Percentiles rank a stretch among this genome's conserved stretches.
Evolutionary conservation across 2,329 filamentous ascomycete species (phyloP).

Genomic region (Fragosphaeria purpurea): DNA sequence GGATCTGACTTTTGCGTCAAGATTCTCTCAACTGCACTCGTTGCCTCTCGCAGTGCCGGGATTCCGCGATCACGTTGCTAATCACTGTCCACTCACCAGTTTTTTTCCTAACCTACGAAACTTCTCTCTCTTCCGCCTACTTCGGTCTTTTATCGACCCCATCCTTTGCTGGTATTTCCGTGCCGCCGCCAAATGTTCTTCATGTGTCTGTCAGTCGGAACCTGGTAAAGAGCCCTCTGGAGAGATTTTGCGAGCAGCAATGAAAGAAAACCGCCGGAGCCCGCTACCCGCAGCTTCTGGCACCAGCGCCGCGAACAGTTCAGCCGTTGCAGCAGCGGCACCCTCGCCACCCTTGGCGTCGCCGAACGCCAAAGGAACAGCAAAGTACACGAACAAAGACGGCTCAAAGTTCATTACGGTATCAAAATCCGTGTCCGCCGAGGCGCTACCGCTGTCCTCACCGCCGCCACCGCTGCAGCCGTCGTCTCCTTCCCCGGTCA

Average conservation of each 20-base stretch:
- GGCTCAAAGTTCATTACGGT: constrained; percentile 60
- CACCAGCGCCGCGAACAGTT: neutral
- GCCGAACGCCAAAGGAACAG: constrained; percentile 40
- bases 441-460: constrained; percentile 41
- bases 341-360: constrained; percentile 31
- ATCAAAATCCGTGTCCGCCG: constrained; percentile 43
- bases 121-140: too few species aligned
- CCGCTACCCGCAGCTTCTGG: constrained; percentile 16
- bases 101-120: too few species aligned
- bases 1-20: too few species aligned
- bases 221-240: too few species aligned
- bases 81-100: too few species aligned
- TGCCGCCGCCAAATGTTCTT: neutral
- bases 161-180: too few species aligned
- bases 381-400: constrained; percentile 59
- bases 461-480: constrained; percentile 29
- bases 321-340: neutral
- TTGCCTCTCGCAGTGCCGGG: too few species aligned
- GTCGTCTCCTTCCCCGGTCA: constrained; percentile 15
- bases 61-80: too few species aligned
- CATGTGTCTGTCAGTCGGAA: constrained; percentile 5
- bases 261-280: constrained; percentile 25
- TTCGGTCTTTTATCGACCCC: too few species aligned
- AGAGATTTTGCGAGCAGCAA: constrained; percentile 8
- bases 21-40: too few species aligned